Evolutionary conservation across 306 rosid genomes (phyloP), one percentile per base, ranked within the genome.

Genomic region (Delonix regia): DNA sequence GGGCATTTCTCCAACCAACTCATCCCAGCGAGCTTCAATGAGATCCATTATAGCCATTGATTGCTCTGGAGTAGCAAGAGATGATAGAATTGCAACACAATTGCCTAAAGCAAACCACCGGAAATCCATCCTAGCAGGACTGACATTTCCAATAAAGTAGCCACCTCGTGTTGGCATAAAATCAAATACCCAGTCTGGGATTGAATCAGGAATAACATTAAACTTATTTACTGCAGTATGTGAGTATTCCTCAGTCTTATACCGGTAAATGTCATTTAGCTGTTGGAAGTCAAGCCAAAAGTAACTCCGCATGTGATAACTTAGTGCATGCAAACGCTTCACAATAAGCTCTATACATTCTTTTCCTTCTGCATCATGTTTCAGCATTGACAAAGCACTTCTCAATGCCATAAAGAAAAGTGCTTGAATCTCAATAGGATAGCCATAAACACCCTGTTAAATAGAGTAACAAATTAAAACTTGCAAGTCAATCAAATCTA

Each of bases 51-150:
- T 90, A 79, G 98, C 98, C 83, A 88, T 73, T 25, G 98, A 90
- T 86, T 93, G 98, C 84, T 93, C 98, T 12, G 98, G 97, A 73
- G 98, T 90, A 48, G 97, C 91, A 63, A 93, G 87, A 68, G 97
- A 93, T 56, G 93, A 88, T 51, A 93, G 89, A 78, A 93, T 93
- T 41, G 98, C 98, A 34, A 93, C 86, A 85, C 97, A 93, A 65
- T 93, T 93, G 51, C 98, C 98, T 38, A 93, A 79, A 59, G 94
- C 93, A 85, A 93, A 93, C 98, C 98, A 93, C 62, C 98, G 90
- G 69, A 93, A 93, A 89, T 93, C 98, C 98, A 93, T 93, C 82
- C 94, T 77, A n/a, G 98, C 98, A 16, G 98, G 98, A 80, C 98
- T 93, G 13, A 93, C 98, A 82, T 93, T 93, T 70, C 98, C 98